Percentiles rank a stretch among this genome's conserved stretches.
Evolutionary conservation across 306 rosid species (phyloP).

Genomic region (Prunus dulcis): DNA sequence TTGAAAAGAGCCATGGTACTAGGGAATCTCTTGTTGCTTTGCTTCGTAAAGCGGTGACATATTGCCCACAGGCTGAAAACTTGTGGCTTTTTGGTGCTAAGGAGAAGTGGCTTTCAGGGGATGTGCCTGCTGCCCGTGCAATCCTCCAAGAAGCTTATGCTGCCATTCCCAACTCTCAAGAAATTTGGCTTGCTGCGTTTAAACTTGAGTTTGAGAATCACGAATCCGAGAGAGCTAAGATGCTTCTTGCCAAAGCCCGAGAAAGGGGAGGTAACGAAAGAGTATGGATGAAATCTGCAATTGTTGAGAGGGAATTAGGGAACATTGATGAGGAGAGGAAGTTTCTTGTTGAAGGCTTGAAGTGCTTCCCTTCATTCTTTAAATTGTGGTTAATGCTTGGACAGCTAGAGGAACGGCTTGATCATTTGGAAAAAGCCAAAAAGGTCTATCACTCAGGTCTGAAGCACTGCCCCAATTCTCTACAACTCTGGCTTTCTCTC

Average conservation of each 20-base stretch:
- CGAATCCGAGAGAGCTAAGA: constrained; percentile 83
- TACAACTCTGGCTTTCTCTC: constrained; percentile 76
- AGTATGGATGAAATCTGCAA: constrained; percentile 95
- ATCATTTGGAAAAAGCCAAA: constrained; percentile 63
- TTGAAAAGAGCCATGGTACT: constrained; percentile 4
- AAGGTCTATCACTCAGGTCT: constrained; percentile 65
- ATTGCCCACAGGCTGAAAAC: constrained; percentile 71
- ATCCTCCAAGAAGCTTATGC: constrained; percentile 88
- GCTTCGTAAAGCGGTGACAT: not conserved
- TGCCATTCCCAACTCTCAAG: constrained; percentile 83
- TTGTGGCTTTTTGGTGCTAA: constrained; percentile 96
- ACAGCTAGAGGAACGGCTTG: constrained; percentile 74
- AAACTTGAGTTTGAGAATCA: constrained; percentile 88
- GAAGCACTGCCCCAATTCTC: constrained; percentile 61
- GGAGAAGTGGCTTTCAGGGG: constrained; percentile 95
- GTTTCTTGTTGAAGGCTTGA: constrained; percentile 72
- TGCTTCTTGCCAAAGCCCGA: constrained; percentile 77
- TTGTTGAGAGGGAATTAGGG: constrained; percentile 81
- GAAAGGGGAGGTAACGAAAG: constrained; percentile 80
- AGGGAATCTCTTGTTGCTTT: constrained; percentile 11
- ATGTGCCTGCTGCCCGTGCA: constrained; percentile 78
- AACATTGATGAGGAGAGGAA: constrained; percentile 68
- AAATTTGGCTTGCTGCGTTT: constrained; percentile 86
- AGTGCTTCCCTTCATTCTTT: constrained; percentile 67
- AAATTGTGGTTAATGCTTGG: constrained; percentile 93